phyloP scores from a whole-genome alignment of 2,329 filamentous ascomycete genomes.

The Trichophyton schoenleinii region DNA sequence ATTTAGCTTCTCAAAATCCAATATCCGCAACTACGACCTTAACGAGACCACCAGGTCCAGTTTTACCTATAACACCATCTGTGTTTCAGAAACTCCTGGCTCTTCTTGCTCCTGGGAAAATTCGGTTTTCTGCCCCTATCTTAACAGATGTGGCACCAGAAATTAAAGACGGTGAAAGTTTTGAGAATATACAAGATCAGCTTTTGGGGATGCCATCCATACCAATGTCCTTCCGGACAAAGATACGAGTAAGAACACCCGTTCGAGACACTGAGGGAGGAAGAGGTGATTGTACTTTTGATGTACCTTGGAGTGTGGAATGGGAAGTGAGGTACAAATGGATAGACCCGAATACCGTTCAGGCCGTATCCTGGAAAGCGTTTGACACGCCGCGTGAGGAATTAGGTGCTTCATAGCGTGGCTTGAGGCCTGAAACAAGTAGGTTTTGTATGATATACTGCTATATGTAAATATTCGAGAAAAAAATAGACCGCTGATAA shows the following conservation, averaged over 20 bases:
- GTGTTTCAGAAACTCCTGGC: constrained; percentile 17
- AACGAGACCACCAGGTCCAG: background rate
- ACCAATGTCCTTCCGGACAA: background rate
- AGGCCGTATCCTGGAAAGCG: constrained; percentile 1
- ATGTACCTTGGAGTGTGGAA: constrained; percentile 17
- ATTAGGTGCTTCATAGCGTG: background rate
- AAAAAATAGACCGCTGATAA: no score
- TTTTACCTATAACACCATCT: background rate
- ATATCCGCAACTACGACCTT: background rate
- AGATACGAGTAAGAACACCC: background rate
- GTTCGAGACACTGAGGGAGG: background rate
- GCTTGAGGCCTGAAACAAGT: background rate
- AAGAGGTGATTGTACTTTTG: background rate
- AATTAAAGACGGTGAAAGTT: background rate
- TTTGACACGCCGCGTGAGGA: background rate
- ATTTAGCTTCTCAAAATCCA: background rate
- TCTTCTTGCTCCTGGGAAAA: constrained; percentile 22
- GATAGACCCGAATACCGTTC: constrained; percentile 20
- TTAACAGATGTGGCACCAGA: background rate
- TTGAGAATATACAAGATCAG: background rate
- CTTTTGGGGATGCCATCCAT: background rate
- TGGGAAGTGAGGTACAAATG: constrained; percentile 32
- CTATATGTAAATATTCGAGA: background rate
- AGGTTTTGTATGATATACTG: background rate
- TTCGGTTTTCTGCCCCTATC: constrained; percentile 34